phyloP scores from a whole-genome alignment of 192 early-diverging fungal species.

The Umbelopsis isabellina region DNA sequence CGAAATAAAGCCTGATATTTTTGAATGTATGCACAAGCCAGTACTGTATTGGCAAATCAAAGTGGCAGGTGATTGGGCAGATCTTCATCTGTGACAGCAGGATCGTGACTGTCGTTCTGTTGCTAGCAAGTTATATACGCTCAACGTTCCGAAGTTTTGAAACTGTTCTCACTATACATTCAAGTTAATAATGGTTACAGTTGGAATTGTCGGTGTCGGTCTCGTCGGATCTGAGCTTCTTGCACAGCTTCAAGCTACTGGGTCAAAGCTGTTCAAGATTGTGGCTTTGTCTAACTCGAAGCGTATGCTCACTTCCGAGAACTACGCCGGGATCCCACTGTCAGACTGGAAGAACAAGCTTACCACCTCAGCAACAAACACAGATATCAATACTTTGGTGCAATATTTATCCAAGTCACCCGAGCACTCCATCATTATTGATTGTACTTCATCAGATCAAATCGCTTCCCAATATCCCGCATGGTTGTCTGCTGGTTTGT shows the following conservation, averaged over 20 bases:
- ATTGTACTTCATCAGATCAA: slow-evolving; percentile 86
- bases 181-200: slow-evolving; percentile 58
- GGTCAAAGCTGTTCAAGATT: slow-evolving; percentile 60
- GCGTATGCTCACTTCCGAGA: slow-evolving; percentile 63
- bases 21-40: too few relatives aligned
- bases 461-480: slow-evolving; percentile 82
- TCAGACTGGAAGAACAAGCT: slow-evolving; percentile 54
- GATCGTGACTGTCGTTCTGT: not conserved
- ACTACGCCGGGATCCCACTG: slow-evolving; percentile 49
- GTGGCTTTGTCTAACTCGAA: slow-evolving; percentile 82
- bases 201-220: slow-evolving; percentile 94
- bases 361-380: slow-evolving; percentile 35
- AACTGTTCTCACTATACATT: slow-evolving; percentile 15
- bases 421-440: slow-evolving; percentile 76
- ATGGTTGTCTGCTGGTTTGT: slow-evolving; percentile 80
- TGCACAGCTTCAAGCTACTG: slow-evolving; percentile 71
- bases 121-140: not conserved
- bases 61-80: too few relatives aligned
- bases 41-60: too few relatives aligned
- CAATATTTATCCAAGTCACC: slow-evolving; percentile 53
- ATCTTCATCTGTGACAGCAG: slow-evolving; percentile 3
- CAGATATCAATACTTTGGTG: slow-evolving; percentile 59
- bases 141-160: not conserved
- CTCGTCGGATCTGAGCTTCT: slow-evolving; percentile 93
- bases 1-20: too few relatives aligned